Evolutionary conservation across 2,329 filamentous ascomycete species (phyloP).

Genomic region (Colletotrichum sp.): DNA sequence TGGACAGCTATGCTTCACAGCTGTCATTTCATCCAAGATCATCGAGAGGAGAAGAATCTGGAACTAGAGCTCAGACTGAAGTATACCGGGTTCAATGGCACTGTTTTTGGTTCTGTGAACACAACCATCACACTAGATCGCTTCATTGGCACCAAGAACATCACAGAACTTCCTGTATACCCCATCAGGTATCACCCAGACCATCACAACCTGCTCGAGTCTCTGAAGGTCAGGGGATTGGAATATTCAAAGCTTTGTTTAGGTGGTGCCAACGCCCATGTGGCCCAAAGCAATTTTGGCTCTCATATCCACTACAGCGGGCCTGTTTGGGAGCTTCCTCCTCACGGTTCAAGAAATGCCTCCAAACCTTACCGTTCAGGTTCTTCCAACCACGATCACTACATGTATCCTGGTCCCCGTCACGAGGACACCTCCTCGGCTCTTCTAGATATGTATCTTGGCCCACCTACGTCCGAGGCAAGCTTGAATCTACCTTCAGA

Average conservation of each 20-base stretch:
- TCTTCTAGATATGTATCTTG: not conserved
- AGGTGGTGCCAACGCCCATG: accelerated
- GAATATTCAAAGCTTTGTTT: not conserved
- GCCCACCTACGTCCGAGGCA: not conserved
- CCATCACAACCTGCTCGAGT: not conserved
- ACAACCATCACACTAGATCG: not conserved
- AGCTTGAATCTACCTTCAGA: not conserved
- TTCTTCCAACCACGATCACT: no score
- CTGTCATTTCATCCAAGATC: not conserved
- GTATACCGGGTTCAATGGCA: not conserved
- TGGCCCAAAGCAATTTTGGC: not conserved
- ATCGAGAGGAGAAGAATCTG: not conserved
- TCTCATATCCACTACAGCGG: not conserved
- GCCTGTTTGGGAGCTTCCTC: not conserved
- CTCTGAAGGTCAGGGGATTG: not conserved
- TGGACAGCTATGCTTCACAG: not conserved
- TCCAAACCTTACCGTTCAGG: no score
- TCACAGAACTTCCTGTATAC: not conserved
- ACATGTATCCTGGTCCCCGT: no score
- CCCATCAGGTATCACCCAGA: not conserved
- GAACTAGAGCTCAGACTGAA: not conserved
- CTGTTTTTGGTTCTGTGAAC: not conserved
- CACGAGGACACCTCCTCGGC: not conserved
- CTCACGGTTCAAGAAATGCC: no score
- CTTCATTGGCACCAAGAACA: not conserved